Percentiles rank a stretch among this genome's conserved stretches.
phyloP scores from a whole-genome alignment of 768 basidiomycete species.

The Boletellus emodensis region DNA sequence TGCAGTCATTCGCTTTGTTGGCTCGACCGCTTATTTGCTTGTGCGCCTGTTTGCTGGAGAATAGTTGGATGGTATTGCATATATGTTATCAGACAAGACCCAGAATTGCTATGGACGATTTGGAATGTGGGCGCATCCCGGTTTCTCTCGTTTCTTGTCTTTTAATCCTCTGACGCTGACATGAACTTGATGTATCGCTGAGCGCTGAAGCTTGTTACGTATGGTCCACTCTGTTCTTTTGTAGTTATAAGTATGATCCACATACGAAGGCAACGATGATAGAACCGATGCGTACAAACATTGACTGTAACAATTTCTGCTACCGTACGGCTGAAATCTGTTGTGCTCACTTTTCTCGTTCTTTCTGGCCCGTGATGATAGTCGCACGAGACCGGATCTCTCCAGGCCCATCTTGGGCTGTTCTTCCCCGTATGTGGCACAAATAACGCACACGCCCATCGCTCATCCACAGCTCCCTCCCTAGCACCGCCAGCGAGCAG shows the following conservation, averaged over 20 bases:
- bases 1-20: conserved; percentile 79
- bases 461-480: conserved; percentile 1
- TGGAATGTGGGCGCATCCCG: background rate
- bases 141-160: background rate
- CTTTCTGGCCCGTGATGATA: background rate
- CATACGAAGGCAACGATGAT: background rate
- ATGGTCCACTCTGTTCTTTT: background rate
- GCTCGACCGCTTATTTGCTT: conserved; percentile 78
- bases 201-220: background rate
- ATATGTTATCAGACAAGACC: background rate
- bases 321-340: too few species aligned
- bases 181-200: too few species aligned
- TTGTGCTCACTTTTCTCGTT: too few species aligned
- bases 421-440: conserved; percentile 21
- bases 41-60: conserved; percentile 88
- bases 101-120: conserved; percentile 12
- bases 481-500: conserved; percentile 22
- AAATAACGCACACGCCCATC: background rate
- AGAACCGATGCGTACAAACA: too few species aligned
- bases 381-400: conserved; percentile 1
- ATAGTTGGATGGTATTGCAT: conserved; percentile 28
- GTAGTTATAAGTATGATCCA: background rate
- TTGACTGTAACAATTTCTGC: too few species aligned
- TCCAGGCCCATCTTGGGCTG: conserved; percentile 29
- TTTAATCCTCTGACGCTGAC: too few species aligned